These are phyloP conservation scores for Schizonepeta tenuifolia DNA, from an alignment of 257 asterid genomes.

Conservation along the genomic window DNA sequence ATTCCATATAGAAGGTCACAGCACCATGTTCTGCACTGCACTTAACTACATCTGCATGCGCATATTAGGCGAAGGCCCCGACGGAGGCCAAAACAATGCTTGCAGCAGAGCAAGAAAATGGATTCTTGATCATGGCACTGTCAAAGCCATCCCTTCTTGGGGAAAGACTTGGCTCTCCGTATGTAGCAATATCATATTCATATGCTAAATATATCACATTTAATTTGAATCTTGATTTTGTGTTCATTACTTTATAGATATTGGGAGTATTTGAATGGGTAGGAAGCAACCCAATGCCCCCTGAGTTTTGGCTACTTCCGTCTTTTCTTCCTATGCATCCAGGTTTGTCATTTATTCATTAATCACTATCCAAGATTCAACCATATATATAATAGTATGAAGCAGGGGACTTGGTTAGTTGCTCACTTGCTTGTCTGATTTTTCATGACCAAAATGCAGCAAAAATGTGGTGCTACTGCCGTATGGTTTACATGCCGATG, in stretches of 20 bases:
- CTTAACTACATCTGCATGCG: constrained; percentile 76
- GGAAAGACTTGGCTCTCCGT: constrained; percentile 89
- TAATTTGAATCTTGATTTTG: not conserved
- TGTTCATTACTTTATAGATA: constrained; percentile 42
- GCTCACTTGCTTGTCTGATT: not conserved
- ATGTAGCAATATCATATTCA: not conserved
- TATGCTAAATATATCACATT: not conserved
- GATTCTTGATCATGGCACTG: constrained; percentile 83
- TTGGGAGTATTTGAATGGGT: constrained; percentile 73
- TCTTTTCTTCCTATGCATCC: constrained; percentile 81
- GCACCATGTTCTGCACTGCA: constrained; percentile 75
- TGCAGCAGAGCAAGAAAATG: constrained; percentile 74
- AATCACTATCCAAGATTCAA: too few species aligned
- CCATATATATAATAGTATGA: too few species aligned
- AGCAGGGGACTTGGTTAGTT: not conserved
- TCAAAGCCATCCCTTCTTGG: constrained; percentile 73
- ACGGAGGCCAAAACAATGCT: constrained; percentile 55
- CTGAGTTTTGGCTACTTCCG: constrained; percentile 84
- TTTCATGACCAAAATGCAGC: constrained; percentile 44
- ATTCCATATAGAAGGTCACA: constrained; percentile 74
- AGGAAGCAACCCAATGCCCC: constrained; percentile 84
- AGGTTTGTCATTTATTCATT: constrained; percentile 40
- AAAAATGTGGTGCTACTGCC: constrained; percentile 79
- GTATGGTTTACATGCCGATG: constrained; percentile 87
- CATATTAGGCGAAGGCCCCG: constrained; percentile 64